These are phyloP conservation scores for Stagonosporopsis chrysanthemi DNA, from an alignment of 2,329 filamentous ascomycete species.

Conservation along the genomic window DNA sequence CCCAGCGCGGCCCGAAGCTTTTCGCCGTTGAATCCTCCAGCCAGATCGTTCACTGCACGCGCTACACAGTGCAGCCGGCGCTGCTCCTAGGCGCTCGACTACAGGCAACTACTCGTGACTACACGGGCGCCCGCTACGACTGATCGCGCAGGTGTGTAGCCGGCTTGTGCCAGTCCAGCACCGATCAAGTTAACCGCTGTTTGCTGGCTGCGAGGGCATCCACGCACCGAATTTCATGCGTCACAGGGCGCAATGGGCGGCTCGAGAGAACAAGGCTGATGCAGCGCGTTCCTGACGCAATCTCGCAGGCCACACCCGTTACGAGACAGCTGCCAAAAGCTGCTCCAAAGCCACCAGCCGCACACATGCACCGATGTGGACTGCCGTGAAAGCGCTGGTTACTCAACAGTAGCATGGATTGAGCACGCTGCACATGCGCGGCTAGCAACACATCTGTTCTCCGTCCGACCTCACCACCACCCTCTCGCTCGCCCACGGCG, in stretches of 20 bases:
- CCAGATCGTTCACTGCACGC: constrained; percentile 43
- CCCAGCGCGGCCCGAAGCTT: constrained; percentile 50
- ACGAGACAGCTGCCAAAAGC: constrained; percentile 44
- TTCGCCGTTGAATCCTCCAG: constrained; percentile 46
- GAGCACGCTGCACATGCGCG: constrained; percentile 34
- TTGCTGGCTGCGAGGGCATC: constrained; percentile 31
- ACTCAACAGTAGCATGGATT: constrained; percentile 40
- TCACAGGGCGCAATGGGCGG: constrained; percentile 45
- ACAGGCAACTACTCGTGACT: constrained; percentile 10
- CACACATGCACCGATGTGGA: constrained; percentile 33
- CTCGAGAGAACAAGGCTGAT: constrained; percentile 51
- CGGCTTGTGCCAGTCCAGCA: constrained; percentile 32
- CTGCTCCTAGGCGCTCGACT: constrained; percentile 42
- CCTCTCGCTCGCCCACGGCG: constrained; percentile 28
- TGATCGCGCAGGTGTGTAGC: constrained; percentile 48
- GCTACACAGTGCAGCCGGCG: constrained; percentile 33
- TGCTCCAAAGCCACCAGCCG: constrained; percentile 35
- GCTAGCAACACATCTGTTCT: constrained; percentile 22
- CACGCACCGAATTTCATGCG: constrained; percentile 42
- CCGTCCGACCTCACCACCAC: constrained; percentile 34
- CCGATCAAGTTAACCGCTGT: constrained; percentile 34
- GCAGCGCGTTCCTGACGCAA: constrained; percentile 53
- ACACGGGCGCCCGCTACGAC: constrained; percentile 32
- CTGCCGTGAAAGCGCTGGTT: constrained; percentile 28
- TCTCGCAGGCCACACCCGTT: constrained; percentile 48